Conservation (phyloP, 2,329 filamentous ascomycete species). For the Arthrinium phaeospermum region DNA sequence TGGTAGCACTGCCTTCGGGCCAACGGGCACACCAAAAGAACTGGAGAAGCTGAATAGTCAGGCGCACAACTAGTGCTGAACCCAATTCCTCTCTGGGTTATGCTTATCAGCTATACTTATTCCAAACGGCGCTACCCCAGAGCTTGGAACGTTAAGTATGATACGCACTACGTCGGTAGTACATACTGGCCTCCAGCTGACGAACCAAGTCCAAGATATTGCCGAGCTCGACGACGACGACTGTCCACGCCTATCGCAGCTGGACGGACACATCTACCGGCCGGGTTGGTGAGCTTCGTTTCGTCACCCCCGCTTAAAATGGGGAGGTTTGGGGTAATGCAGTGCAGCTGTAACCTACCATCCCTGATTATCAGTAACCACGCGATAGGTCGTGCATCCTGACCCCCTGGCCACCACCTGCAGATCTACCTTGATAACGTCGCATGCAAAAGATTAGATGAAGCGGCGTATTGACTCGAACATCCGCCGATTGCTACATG, state of each 20-base stretch:
- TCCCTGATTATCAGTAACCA: background rate
- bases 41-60: background rate
- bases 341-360: background rate
- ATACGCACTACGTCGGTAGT: too few relatives aligned
- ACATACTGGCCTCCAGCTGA: too few relatives aligned
- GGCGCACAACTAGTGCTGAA: background rate
- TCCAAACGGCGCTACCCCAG: background rate
- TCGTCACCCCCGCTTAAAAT: background rate
- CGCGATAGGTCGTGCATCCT: background rate
- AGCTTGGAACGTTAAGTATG: background rate
- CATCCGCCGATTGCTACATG: background rate
- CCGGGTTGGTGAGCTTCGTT: background rate
- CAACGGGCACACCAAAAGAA: background rate
- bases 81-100: background rate
- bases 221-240: background rate
- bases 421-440: background rate
- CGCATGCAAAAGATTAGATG: constrained; percentile 9
- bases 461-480: background rate
- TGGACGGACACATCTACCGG: background rate
- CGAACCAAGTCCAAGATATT: too few relatives aligned
- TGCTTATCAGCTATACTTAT: background rate
- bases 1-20: background rate
- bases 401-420: background rate
- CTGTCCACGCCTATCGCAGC: background rate
- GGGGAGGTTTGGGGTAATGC: background rate